Percentiles rank a stretch among this genome's conserved stretches.
Evolutionary conservation across 2,329 filamentous ascomycete genomes (phyloP).

Genomic region (Colletotrichum tropicale): DNA sequence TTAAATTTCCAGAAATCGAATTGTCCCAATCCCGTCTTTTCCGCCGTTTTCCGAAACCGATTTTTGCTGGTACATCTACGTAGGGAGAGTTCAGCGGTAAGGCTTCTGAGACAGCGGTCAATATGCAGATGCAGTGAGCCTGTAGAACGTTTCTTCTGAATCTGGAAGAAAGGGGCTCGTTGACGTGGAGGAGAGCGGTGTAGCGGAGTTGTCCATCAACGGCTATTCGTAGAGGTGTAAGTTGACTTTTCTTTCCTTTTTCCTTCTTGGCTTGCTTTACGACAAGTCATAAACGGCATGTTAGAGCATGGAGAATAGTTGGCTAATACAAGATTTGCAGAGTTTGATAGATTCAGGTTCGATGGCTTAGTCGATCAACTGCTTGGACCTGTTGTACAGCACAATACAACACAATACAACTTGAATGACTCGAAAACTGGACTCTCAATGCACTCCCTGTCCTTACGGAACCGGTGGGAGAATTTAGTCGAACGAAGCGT

Average conservation of each 20-base stretch:
- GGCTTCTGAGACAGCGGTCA: not conserved
- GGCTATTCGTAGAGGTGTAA: not conserved
- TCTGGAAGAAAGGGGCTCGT: not conserved
- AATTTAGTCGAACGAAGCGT: not conserved
- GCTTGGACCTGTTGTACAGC: not conserved
- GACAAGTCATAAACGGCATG: not conserved
- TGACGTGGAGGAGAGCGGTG: not conserved
- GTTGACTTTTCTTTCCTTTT: not conserved
- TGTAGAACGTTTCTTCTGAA: not conserved
- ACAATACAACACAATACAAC: not conserved
- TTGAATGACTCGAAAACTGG: not conserved
- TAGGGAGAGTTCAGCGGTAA: not conserved
- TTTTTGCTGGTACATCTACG: not conserved
- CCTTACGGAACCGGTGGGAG: not conserved
- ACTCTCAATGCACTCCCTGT: not conserved
- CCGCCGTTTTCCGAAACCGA: not conserved
- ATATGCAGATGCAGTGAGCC: not conserved
- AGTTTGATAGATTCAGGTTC: not conserved
- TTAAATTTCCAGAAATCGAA: not conserved
- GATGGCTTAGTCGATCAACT: not conserved
- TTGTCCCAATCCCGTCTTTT: not conserved
- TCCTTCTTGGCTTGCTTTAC: not conserved
- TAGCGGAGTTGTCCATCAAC: not conserved
- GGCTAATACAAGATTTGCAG: not conserved
- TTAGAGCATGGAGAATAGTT: not conserved